These are phyloP conservation scores for Cryptococcus floricola DNA, from an alignment of 1,284 basidiomycete genomes.

Conservation along the genomic window DNA sequence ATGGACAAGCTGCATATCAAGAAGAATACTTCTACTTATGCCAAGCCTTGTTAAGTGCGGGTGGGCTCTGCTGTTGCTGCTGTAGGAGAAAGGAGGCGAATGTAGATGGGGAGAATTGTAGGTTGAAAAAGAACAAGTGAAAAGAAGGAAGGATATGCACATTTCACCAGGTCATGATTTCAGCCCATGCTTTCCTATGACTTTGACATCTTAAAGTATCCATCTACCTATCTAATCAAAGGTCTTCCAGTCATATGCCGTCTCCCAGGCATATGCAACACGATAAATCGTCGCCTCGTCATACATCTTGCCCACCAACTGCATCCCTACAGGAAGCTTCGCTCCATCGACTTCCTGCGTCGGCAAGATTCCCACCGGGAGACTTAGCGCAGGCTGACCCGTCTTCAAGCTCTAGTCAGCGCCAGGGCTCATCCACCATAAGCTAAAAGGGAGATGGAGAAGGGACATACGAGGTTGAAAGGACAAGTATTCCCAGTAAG, in stretches of 20 bases:
- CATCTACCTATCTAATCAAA: neutral
- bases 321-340: constrained; percentile 47
- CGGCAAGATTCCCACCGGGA: constrained; percentile 44
- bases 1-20: neutral
- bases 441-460: neutral
- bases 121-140: neutral
- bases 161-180: neutral
- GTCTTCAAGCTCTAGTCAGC: constrained; percentile 21
- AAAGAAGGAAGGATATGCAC: neutral
- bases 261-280: constrained; percentile 45
- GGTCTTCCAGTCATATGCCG: constrained; percentile 1
- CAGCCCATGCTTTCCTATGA: neutral
- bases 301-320: constrained; percentile 44
- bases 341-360: constrained; percentile 34
- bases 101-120: neutral
- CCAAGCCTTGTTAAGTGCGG: neutral
- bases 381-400: constrained; percentile 4
- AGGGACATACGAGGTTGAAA: constrained; percentile 33
- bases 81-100: neutral
- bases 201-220: neutral
- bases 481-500: constrained; percentile 28
- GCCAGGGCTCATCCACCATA: neutral
- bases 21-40: neutral
- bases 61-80: neutral
- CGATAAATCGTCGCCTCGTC: constrained; percentile 45